These are phyloP conservation scores for Erythrobasidium hasegawianum DNA, from an alignment of 1,284 basidiomycete species.

Conservation along the genomic window DNA sequence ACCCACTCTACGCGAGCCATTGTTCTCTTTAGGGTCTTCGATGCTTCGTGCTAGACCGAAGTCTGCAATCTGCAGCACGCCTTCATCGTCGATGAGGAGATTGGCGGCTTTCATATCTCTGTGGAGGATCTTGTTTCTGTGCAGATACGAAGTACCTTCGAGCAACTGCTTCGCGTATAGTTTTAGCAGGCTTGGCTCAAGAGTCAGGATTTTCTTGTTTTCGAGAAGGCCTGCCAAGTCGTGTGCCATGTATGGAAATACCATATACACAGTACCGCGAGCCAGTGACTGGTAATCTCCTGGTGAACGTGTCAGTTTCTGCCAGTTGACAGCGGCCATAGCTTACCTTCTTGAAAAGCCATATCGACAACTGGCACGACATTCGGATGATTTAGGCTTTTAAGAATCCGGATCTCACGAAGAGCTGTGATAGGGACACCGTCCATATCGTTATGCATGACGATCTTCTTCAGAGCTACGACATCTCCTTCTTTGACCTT, in stretches of 20 bases:
- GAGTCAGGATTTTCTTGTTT: slow-evolving; percentile 66
- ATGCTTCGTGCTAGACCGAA: slow-evolving; percentile 81
- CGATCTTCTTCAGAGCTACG: slow-evolving; percentile 89
- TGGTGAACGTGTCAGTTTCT: too few relatives aligned
- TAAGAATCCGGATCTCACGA: slow-evolving; percentile 97
- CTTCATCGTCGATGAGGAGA: slow-evolving; percentile 82
- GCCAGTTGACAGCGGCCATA: too few relatives aligned
- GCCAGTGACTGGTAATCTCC: slow-evolving; percentile 49
- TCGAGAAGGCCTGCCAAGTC: slow-evolving; percentile 91
- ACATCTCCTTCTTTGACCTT: slow-evolving; percentile 51
- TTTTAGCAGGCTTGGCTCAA: slow-evolving; percentile 70
- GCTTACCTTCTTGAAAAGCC: slow-evolving; percentile 58
- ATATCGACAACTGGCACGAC: slow-evolving; percentile 89
- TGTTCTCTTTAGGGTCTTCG: slow-evolving; percentile 43
- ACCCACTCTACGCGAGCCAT: slow-evolving; percentile 36
- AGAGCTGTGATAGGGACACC: slow-evolving; percentile 90
- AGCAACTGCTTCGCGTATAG: slow-evolving; percentile 92
- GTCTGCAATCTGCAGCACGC: slow-evolving; percentile 83
- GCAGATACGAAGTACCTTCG: slow-evolving; percentile 92
- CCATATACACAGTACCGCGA: slow-evolving; percentile 79
- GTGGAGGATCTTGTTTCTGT: slow-evolving; percentile 64
- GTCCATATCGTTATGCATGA: slow-evolving; percentile 94
- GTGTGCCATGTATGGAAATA: slow-evolving; percentile 99
- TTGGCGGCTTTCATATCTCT: slow-evolving; percentile 99
- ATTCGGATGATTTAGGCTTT: slow-evolving; percentile 76